A percentile compares a stretch with the other conserved stretches of the same genome.
Conservation (phyloP, 176 grass and related monocot species). For the Juncus inflexus region DNA sequence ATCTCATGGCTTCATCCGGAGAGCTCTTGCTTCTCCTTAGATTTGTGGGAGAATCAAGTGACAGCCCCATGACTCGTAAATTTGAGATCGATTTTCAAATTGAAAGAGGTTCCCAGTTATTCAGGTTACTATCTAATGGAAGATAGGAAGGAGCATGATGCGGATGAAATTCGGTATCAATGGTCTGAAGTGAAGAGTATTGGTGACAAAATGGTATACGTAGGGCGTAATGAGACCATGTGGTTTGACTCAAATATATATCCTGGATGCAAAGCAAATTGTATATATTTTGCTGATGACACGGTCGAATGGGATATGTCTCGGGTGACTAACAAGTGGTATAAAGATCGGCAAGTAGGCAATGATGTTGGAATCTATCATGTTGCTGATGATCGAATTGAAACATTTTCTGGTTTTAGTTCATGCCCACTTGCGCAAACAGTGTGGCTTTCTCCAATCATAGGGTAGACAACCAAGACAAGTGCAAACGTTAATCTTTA, state of each 20-base stretch:
- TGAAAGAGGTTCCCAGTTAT: not conserved
- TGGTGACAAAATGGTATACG: conserved; percentile 1
- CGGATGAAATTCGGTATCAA: too few species aligned
- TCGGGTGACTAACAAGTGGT: not conserved
- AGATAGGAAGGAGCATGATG: too few species aligned
- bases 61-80: not conserved
- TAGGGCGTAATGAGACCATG: conserved; percentile 1
- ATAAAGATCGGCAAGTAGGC: too few species aligned
- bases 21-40: not conserved
- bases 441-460: conserved; percentile 7
- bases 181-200: not conserved
- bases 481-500: too few species aligned
- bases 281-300: conserved; percentile 22
- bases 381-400: not conserved
- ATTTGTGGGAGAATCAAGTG: not conserved
- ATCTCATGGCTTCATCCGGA: conserved; percentile 4
- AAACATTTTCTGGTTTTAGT: too few species aligned
- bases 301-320: not conserved
- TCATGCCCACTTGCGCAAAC: not conserved
- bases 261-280: not conserved
- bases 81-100: conserved; percentile 1
- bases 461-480: too few species aligned
- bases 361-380: conserved; percentile 10
- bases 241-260: not conserved
- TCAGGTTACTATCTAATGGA: too few species aligned